Evolutionary conservation across 257 asterid genomes (phyloP), one percentile per base, ranked within the genome.

Genomic region (Scutellaria barbata): DNA sequence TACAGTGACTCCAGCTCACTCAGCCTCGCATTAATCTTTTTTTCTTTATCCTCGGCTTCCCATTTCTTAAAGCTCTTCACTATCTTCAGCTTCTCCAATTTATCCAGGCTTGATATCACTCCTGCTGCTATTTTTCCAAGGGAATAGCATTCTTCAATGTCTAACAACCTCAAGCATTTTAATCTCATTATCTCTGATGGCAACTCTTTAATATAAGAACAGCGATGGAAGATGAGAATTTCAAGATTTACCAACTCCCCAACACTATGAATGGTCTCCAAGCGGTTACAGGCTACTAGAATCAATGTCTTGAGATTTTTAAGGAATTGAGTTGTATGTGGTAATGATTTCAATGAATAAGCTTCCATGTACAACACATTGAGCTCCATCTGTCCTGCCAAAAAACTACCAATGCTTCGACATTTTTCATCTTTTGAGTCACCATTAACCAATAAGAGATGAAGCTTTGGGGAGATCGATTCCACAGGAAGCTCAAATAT

Each of bases 41-140:
- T 2, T 22, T 22, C 25, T 22, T 22, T 22, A 22, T 5, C 18
- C 16, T 42, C 39, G 9, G 54, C 20, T 72, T 73, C 71, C 77
- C 77, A 63, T 22, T 11, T 2, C 1, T 3, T 9, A 55, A 52
- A 62, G 64, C 77, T 51, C 1, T 0, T 0, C 10, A 5, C 17
- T 6, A 73, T 40, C 20, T 13, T n/a, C 51, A 63, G 12, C 77
- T 73, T 71, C 58, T 73, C 77, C 16, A 52, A 52, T 17, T 12
- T 41, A 20, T 12, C 6, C 2, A 62, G 9, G 11, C 41, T 50
- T 13, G 71, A 72, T 50, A 72, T 13, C 9, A 72, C 14, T 50
- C 71, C 54, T 37, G 46, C 45, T 1, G 37, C 71, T 37, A 62
- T 20, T 9, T 1, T 73, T 22, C 10, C 10, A 8, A 63, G 22